phyloP scores from a whole-genome alignment of 441 rosid species.

The Cnidoscolus chayamansa region DNA sequence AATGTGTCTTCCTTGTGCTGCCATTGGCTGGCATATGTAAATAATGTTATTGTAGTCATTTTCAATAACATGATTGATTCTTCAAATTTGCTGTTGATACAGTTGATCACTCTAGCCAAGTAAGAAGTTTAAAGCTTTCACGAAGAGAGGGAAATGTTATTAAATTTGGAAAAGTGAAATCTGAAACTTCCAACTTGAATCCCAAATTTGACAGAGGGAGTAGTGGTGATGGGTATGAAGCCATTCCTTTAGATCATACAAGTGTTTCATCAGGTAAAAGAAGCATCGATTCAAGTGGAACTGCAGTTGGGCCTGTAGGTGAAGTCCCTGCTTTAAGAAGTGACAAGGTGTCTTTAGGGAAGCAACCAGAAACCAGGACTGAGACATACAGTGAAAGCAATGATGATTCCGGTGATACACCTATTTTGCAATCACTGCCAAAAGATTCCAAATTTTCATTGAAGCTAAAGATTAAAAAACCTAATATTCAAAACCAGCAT shows the following conservation, averaged over 20 bases:
- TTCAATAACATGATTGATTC: slow-evolving; percentile 1
- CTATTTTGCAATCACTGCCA: slow-evolving; percentile 44
- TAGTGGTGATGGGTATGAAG: slow-evolving; percentile 36
- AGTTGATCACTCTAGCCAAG: slow-evolving; percentile 42
- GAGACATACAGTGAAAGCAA: slow-evolving; percentile 48
- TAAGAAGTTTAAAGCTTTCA: slow-evolving; percentile 41
- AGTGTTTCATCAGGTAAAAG: slow-evolving; percentile 43
- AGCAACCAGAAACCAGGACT: slow-evolving; percentile 49
- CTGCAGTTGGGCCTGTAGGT: slow-evolving; percentile 34
- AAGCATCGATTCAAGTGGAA: slow-evolving; percentile 41
- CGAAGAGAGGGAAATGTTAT: slow-evolving; percentile 52
- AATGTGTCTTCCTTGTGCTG: neutral
- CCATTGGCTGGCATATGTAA: neutral
- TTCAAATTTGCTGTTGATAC: slow-evolving; percentile 52
- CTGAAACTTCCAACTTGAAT: slow-evolving; percentile 42
- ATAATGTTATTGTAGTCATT: neutral
- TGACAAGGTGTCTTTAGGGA: slow-evolving; percentile 38
- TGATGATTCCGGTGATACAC: slow-evolving; percentile 49
- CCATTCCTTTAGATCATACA: slow-evolving; percentile 38
- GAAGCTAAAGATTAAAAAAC: slow-evolving; percentile 84
- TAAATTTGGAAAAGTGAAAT: slow-evolving; percentile 58
- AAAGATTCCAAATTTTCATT: slow-evolving; percentile 76
- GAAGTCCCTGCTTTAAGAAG: slow-evolving; percentile 43
- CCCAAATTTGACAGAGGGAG: slow-evolving; percentile 35
- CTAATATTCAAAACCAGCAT: slow-evolving; percentile 53